These are phyloP conservation scores for Volvariella volvacea DNA, from an alignment of 1,284 basidiomycete species.

Conservation along the genomic window DNA sequence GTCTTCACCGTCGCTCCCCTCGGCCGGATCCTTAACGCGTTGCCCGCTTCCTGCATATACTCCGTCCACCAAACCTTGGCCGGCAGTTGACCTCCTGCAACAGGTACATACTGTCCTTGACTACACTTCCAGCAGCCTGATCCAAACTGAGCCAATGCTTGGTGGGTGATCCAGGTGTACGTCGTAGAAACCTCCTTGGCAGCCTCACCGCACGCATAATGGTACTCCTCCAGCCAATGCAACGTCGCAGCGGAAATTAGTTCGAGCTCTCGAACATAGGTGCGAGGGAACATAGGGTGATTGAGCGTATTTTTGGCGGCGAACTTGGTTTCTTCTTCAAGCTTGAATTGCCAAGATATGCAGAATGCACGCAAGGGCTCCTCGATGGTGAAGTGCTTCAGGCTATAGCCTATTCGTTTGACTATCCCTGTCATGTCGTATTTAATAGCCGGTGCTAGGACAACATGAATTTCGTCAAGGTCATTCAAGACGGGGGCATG, in stretches of 20 bases:
- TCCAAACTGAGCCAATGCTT: not conserved
- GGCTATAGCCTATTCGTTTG: constrained; percentile 10
- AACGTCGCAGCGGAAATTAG: constrained; percentile 39
- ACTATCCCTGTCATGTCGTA: constrained; percentile 14
- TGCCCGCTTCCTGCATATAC: constrained; percentile 1
- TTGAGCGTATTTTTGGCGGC: constrained; percentile 38
- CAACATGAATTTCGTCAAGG: constrained; percentile 12
- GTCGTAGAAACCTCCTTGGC: constrained; percentile 12
- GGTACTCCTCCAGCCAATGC: constrained; percentile 38
- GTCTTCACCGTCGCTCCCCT: not conserved
- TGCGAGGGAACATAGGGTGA: constrained; percentile 27
- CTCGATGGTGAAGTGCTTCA: constrained; percentile 4
- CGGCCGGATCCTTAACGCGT: not conserved
- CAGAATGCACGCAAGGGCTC: constrained; percentile 2
- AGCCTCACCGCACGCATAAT: constrained; percentile 35
- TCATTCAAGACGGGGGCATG: constrained; percentile 5
- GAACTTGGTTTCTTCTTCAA: constrained; percentile 25
- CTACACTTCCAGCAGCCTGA: constrained; percentile 1
- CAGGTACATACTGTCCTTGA: not conserved
- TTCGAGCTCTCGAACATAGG: constrained; percentile 33
- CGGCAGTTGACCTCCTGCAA: not conserved
- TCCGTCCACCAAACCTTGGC: constrained; percentile 1
- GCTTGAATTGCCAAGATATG: not conserved
- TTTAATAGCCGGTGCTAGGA: constrained; percentile 14
- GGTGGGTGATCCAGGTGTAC: not conserved